These are phyloP conservation scores for Pulicaria dysenterica DNA, from an alignment of 129 eudicot species.

Conservation along the genomic window DNA sequence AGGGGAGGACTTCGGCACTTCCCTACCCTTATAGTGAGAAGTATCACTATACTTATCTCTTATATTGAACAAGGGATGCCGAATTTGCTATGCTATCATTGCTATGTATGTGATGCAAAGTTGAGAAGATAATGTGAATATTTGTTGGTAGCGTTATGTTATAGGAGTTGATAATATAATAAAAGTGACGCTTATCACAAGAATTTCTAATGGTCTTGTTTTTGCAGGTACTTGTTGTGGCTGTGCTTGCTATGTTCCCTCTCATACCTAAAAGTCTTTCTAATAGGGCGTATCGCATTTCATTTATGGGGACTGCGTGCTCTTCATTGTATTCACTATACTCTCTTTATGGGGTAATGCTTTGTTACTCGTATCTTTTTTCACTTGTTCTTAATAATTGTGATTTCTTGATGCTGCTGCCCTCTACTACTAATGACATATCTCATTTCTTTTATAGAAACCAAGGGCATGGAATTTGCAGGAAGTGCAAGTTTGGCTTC, in stretches of 20 bases:
- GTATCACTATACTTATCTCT: not conserved
- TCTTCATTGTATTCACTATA: conserved; percentile 84
- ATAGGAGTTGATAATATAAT: not conserved
- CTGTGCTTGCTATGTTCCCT: conserved; percentile 80
- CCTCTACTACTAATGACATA: not conserved
- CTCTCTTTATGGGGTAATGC: conserved; percentile 92
- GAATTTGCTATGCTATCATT: not conserved
- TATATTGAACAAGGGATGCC: not conserved
- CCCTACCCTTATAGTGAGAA: not conserved
- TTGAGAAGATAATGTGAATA: not conserved
- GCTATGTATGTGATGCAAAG: conserved; percentile 11
- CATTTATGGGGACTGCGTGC: conserved; percentile 89
- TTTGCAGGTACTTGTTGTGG: conserved; percentile 82
- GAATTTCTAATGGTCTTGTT: not conserved
- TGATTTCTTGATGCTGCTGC: conserved; percentile 9
- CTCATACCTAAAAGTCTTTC: conserved; percentile 73
- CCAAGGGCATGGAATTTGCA: conserved; percentile 95
- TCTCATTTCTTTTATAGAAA: conserved; percentile 54
- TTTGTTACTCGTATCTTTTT: not conserved
- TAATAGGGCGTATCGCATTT: conserved; percentile 75
- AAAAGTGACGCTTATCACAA: not conserved
- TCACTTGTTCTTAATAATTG: not conserved
- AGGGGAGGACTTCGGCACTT: too few species aligned
- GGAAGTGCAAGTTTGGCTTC: conserved; percentile 88
- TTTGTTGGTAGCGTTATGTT: not conserved